Evolutionary conservation across 2,329 filamentous ascomycete species (phyloP), one percentile per base, ranked within the genome.

Genomic region (Emergomyces orientalis): DNA sequence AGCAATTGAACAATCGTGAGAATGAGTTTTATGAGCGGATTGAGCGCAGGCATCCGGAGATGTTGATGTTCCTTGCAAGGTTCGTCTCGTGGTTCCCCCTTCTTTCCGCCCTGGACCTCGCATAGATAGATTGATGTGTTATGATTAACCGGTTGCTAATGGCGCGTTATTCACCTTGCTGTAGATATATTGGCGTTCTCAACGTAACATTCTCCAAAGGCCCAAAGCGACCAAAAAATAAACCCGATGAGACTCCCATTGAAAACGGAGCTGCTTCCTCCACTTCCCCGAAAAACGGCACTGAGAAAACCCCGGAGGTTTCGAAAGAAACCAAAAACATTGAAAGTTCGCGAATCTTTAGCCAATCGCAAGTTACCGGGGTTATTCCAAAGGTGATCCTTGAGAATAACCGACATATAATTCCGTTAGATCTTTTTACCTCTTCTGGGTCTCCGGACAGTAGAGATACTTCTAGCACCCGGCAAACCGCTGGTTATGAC

Each of bases 11-110:
- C 75, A 99, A 96, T 74, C 85, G 93, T 71, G 94, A 99, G 74
- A 99, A 99, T 76, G 91, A 96, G 77, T 99, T 99, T 73, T 99
- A 99, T 75, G 94, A 99, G 77, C 94, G 88, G 62, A 90, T 97
- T 70, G 94, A 99, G 79, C 86, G 86, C 71, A 86, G 90, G 68
- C 93, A 99, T 75, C 90, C 91, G 67, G 89, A 96, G 72, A 82
- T 99, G 70, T 79, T 99, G 64, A 86, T 89, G 51, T 99, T 97
- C 73, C 81, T 99, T 67, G 94, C 94, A 67, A 91, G 92, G 76
- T 80, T 72, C 47, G 87, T 89, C 79, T 66, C 79, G 63, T 63
- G n/a, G n/a, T 65, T 45, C 54, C 67, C 63, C 65, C 58, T 43
- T 65, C 34, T 27, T 65, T 39, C 22, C 19, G 14, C 22, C 45